phyloP scores from a whole-genome alignment of 331 rosid genomes.

The Saraca asoca region DNA sequence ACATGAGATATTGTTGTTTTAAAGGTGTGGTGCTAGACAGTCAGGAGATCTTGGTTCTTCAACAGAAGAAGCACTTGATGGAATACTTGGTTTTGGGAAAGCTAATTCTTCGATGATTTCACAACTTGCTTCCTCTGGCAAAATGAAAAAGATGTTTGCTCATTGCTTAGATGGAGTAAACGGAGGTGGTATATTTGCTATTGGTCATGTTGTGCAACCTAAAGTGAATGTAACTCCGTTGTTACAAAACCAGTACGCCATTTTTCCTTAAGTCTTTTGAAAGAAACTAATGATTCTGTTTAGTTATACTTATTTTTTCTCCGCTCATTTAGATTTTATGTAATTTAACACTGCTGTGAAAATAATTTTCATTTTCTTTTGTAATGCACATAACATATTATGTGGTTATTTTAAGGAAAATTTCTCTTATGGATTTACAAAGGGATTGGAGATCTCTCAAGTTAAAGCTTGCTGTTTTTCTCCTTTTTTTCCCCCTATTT shows the following conservation, averaged over 20 bases:
- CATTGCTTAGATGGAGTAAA: conserved; percentile 93
- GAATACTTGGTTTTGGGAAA: conserved; percentile 97
- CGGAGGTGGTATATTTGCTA: conserved; percentile 97
- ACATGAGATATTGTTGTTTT: conserved; percentile 35
- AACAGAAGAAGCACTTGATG: conserved; percentile 89
- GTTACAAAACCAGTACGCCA: conserved; percentile 83
- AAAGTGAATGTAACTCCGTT: conserved; percentile 88
- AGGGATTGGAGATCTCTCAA: no score
- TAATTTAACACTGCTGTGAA: no score
- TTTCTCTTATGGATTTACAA: not conserved
- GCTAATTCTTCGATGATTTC: conserved; percentile 90
- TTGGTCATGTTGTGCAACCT: conserved; percentile 95
- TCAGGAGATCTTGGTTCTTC: conserved; percentile 75
- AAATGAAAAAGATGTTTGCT: conserved; percentile 95
- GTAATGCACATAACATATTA: conserved; percentile 1
- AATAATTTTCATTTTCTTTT: not conserved
- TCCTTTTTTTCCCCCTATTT: no score
- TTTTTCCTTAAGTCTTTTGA: conserved; percentile 25
- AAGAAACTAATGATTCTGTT: conserved; percentile 6
- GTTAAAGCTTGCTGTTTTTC: no score
- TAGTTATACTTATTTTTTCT: not conserved
- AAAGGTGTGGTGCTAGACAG: conserved; percentile 93
- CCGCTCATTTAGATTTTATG: not conserved
- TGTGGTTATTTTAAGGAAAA: conserved; percentile 22
- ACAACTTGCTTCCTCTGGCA: conserved; percentile 83